phyloP scores from a whole-genome alignment of 2,329 filamentous ascomycete genomes.

The Fusarium ambrosium region DNA sequence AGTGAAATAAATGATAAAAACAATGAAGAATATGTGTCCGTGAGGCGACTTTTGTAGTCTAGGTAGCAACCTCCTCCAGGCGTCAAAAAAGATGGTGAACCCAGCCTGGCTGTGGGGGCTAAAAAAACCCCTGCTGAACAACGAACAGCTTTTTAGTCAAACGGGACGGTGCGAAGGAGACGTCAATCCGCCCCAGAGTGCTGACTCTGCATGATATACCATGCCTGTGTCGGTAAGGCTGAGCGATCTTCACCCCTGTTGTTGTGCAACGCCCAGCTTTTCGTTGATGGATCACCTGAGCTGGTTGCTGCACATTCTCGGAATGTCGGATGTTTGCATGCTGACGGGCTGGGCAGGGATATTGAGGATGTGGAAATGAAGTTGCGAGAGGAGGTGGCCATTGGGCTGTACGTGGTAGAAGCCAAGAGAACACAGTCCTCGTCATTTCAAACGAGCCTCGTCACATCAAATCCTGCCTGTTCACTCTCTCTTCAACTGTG shows the following conservation, averaged over 20 bases:
- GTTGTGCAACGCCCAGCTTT: background rate
- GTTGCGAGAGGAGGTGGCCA: background rate
- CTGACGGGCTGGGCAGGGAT: background rate
- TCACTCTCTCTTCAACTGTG: background rate
- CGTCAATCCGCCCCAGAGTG: background rate
- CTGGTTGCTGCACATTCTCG: background rate
- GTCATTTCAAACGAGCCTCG: background rate
- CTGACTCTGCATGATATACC: constrained; percentile 38
- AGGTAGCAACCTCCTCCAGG: background rate
- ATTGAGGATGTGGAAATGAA: background rate
- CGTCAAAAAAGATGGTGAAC: background rate
- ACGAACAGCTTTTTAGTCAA: background rate
- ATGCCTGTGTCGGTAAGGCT: constrained; percentile 41
- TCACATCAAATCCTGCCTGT: background rate
- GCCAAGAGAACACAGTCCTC: background rate
- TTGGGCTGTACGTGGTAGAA: background rate
- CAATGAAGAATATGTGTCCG: background rate
- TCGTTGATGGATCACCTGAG: background rate
- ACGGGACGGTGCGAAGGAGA: background rate
- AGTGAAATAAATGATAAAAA: background rate
- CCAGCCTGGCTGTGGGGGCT: background rate
- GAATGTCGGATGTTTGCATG: background rate
- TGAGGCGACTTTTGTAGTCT: background rate
- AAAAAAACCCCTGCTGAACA: background rate
- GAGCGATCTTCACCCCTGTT: background rate